A percentile compares a stretch with the other conserved stretches of the same genome.
phyloP scores from a whole-genome alignment of 2,329 filamentous ascomycete species.

The Aspergillus transmontanensis region DNA sequence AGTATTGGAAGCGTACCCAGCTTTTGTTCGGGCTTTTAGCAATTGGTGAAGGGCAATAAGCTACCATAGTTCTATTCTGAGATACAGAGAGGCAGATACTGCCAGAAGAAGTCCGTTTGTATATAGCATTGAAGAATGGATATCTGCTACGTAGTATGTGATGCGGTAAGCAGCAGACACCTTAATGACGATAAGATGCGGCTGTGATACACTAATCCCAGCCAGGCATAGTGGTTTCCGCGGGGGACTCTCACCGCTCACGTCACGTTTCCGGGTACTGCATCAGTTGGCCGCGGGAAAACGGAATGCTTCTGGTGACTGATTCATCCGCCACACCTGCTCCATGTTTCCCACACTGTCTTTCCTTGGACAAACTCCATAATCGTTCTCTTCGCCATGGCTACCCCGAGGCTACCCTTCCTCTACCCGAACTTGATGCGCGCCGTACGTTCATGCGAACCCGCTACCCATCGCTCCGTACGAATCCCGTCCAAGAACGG shows the following conservation, averaged over 20 bases:
- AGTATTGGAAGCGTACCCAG: slow-evolving; percentile 82
- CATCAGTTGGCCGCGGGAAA: slow-evolving; percentile 30
- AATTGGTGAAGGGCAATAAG: slow-evolving; percentile 14
- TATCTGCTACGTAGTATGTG: not conserved
- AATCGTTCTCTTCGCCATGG: slow-evolving; percentile 51
- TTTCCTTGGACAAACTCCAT: slow-evolving; percentile 11
- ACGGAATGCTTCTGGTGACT: not conserved
- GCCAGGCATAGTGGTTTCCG: slow-evolving; percentile 8
- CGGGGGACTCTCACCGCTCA: slow-evolving; percentile 28
- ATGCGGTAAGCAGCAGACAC: not conserved
- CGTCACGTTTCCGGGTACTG: slow-evolving; percentile 27
- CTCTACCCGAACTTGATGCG: slow-evolving; percentile 70
- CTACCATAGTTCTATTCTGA: not conserved
- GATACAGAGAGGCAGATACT: not conserved
- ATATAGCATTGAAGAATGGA: not conserved
- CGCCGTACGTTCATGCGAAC: slow-evolving; percentile 53
- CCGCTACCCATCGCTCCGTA: slow-evolving; percentile 46
- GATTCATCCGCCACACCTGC: not conserved
- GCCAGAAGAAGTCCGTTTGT: not conserved
- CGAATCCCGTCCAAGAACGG: slow-evolving; percentile 34
- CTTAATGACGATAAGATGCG: slow-evolving; percentile 1
- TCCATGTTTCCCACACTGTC: slow-evolving; percentile 7
- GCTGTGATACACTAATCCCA: not conserved
- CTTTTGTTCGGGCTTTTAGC: slow-evolving; percentile 78
- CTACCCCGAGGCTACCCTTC: slow-evolving; percentile 65